Base-by-base conservation (phyloP, 2,329 filamentous ascomycete genomes). In the Lachnellula willkommii region DNA sequence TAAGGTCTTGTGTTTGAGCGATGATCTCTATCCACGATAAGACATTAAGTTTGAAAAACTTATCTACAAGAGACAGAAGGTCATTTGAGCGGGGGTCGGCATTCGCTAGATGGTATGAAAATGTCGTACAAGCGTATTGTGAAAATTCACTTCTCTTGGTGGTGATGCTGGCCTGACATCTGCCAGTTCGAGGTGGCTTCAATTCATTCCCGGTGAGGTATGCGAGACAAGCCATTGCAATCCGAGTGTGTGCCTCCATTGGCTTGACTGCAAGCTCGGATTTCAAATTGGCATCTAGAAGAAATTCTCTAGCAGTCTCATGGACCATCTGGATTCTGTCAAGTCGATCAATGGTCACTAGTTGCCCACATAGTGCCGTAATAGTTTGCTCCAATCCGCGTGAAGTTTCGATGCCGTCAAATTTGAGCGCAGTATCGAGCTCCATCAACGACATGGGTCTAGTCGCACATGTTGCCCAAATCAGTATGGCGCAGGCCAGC, bases 1-100 rank as follows among this genome's bases (percentile, higher is more conserved):
- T 60, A 4, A 68, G 52, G 50, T 66, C 53, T 28, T 63, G 59
- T 12, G 52, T 59, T 12, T 39, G 47, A 3, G 64, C 65, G 5
- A 70, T 47, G 12, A 50, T 52, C 45, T 71, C 69, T 28, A 72
- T 68, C 69, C 69, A 71, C 4, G 56, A 56, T 4, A 69, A 55
- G 11, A 68, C 54, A 48, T 67, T 70, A 0, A 52, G 50, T n/a
- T 56, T 60, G 12, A 71, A 53, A 48, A 71, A 71, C 6, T 54
- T 56, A 28, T 64, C 42, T 2, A 70, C 5, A 5, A 59, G 54
- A 3, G 53, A 9, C 1, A 69, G 47, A 24, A 68, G 26, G 24
- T 66, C 57, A 37, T 67, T 50, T 12, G 53, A 59, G 9, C 52
- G 46, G 5, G 59, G 45, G n/a, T 54, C 40, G 14, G 60, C 54